Conservation (phyloP, 2,329 filamentous ascomycete genomes). For the Xylaria sp. region DNA sequence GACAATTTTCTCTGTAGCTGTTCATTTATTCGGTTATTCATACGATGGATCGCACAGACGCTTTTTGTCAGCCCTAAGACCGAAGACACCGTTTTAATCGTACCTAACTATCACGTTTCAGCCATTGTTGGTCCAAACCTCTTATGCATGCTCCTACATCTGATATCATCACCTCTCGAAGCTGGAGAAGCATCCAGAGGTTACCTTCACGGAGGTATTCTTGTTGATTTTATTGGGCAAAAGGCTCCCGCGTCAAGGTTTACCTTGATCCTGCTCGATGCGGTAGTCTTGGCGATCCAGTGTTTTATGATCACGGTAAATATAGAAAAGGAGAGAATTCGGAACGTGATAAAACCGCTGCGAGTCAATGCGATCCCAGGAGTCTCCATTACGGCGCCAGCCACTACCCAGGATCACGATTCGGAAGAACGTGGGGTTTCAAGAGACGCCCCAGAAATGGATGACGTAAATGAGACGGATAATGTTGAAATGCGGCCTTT, state of each 20-base stretch:
- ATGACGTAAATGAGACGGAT: constrained; percentile 53
- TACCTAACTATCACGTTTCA: constrained; percentile 69
- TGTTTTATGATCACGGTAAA: constrained; percentile 73
- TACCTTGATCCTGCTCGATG: constrained; percentile 66
- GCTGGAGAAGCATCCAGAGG: constrained; percentile 72
- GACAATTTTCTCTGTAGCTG: constrained; percentile 58
- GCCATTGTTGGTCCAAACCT: constrained; percentile 69
- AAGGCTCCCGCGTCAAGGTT: constrained; percentile 68
- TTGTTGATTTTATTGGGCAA: constrained; percentile 76
- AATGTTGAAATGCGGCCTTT: constrained; percentile 61
- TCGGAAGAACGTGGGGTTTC: constrained; percentile 66
- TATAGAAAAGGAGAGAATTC: constrained; percentile 68
- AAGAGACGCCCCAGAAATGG: constrained; percentile 53
- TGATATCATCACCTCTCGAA: constrained; percentile 64
- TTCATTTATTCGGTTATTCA: constrained; percentile 70
- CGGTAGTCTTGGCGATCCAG: constrained; percentile 67
- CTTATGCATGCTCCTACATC: constrained; percentile 70
- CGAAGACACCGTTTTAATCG: constrained; percentile 65
- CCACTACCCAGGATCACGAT: constrained; percentile 61
- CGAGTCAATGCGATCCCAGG: constrained; percentile 37
- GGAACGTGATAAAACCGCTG: constrained; percentile 58
- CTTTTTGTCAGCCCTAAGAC: constrained; percentile 73
- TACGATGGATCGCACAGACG: constrained; percentile 69
- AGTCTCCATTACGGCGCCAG: constrained; percentile 42
- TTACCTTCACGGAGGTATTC: constrained; percentile 74